A percentile compares a stretch with the other conserved stretches of the same genome.
Conservation (phyloP, 192 early-diverging fungal genomes). For the Funneliformis geosporum region DNA sequence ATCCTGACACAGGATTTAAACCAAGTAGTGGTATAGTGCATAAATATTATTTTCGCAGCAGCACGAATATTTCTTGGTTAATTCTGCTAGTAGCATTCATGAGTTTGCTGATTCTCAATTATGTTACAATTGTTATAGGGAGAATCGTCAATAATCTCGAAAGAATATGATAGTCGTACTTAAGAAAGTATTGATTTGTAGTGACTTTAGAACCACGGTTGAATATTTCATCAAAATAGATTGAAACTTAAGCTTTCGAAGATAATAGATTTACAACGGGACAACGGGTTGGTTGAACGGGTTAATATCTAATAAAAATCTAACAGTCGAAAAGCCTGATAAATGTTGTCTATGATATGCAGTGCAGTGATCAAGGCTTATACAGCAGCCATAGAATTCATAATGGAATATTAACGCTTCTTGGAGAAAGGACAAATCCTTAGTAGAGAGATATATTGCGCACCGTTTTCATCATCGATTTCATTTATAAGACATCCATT, state of each 20-base stretch:
- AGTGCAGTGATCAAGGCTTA: conserved; percentile 93
- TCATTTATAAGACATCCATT: conserved; percentile 92
- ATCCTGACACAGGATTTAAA: conserved; percentile 98
- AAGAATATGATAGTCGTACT: conserved; percentile 97
- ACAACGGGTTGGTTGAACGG: conserved; percentile 97
- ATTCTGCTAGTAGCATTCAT: conserved; percentile 91
- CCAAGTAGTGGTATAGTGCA: conserved; percentile 95
- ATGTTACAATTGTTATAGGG: conserved; percentile 96
- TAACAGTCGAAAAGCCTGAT: conserved; percentile 91
- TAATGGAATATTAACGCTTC: conserved; percentile 74
- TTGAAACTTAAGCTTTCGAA: conserved; percentile 88
- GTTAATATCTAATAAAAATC: conserved; percentile 80
- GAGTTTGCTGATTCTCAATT: conserved; percentile 99
- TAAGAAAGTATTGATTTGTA: conserved; percentile 97
- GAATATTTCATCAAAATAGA: conserved; percentile 94
- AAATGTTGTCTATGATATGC: conserved; percentile 88
- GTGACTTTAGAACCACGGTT: conserved; percentile 97
- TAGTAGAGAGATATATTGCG: conserved; percentile 77
- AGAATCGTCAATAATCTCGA: conserved; percentile 89
- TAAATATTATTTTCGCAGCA: conserved; percentile 96
- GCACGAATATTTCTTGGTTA: conserved; percentile 96
- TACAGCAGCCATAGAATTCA: conserved; percentile 58
- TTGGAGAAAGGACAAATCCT: conserved; percentile 95
- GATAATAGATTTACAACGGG: conserved; percentile 91
- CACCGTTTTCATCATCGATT: conserved; percentile 80